A percentile compares a stretch with the other conserved stretches of the same genome.
Evolutionary conservation across 139 green algal genomes (phyloP).

Genomic region (Diplosphaera chodatii): DNA sequence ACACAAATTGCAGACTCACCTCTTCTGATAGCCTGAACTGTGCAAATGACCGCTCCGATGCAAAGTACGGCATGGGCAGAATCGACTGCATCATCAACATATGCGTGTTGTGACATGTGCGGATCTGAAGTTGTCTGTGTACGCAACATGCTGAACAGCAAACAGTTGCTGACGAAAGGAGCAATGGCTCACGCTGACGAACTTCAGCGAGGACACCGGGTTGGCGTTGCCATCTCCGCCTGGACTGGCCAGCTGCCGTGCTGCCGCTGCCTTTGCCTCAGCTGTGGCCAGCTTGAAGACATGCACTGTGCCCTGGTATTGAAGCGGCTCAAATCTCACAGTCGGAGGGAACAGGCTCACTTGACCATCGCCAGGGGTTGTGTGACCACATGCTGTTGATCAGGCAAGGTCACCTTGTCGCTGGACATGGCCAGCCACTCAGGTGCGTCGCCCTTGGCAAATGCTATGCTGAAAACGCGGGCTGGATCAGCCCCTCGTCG

Average conservation of each 20-base stretch:
- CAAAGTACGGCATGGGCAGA: constrained; percentile 65
- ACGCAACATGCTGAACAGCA: too few species aligned
- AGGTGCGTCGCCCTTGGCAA: constrained; percentile 46
- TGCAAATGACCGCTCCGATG: constrained; percentile 81
- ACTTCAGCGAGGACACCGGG: constrained; percentile 31
- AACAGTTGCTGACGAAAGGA: too few species aligned
- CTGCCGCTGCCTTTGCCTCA: neutral
- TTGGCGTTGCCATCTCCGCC: constrained; percentile 10
- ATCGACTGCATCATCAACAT: constrained; percentile 13
- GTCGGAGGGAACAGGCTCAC: too few species aligned
- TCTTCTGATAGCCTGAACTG: constrained; percentile 67
- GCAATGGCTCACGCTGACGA: constrained; percentile 41
- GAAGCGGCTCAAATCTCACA: too few species aligned
- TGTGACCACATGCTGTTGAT: too few species aligned
- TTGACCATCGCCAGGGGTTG: too few species aligned
- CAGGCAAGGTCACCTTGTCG: too few species aligned
- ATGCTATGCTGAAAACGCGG: constrained; percentile 77
- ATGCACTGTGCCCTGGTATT: constrained; percentile 72
- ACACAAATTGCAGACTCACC: neutral
- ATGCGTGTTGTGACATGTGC: too few species aligned
- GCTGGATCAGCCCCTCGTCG: constrained; percentile 80
- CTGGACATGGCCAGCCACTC: constrained; percentile 82
- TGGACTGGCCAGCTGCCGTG: neutral
- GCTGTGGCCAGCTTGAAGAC: constrained; percentile 38
- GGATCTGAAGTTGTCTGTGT: too few species aligned